Base-by-base conservation (phyloP, 768 basidiomycete species). In the Artomyces pyxidatus region DNA sequence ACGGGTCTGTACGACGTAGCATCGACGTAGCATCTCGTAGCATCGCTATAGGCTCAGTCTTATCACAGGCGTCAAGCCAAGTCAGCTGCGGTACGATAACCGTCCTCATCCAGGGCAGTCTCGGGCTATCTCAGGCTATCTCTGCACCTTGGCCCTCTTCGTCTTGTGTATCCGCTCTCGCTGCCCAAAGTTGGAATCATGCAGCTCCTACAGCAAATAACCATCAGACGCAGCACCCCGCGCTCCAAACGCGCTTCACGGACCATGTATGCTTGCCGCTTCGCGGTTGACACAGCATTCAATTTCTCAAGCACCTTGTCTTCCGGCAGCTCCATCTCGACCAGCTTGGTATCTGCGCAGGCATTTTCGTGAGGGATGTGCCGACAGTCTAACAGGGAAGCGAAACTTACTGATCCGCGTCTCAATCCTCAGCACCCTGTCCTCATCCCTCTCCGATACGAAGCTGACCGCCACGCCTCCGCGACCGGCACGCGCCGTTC, bases 211-310 rank as follows among this genome's bases (percentile, higher is more conserved):
- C n/a, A 26, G 6, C 60, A 1, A 65, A 43, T 23, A 37, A 37
- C 11, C 6, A 6, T 38, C 39, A 14, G 6, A 46, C 29, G 17
- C 29, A 14, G 7, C 12, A 29, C 6, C 28, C 3, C n/a, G 35
- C 16, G 19, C 3, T 6, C 22, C 28, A 26, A 27, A 17, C 6
- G 45, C 12, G 29, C 26, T 27, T 22, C n/a, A 61, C 81, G 61
- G 59, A 91, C 93, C 92, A 97, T 95, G 48, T 84, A 89, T 1
- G 96, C 95, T 40, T 95, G 67, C 25, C 96, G 79, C 64, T 96
- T 93, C 2, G 94, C 95, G 0, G 86, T 88, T 8, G 88, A 88
- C n/a, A 99, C 93, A 4, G 70, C 67, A 65, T 95, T 96, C 48
- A 99, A 68, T 52, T 83, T 78, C 54, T 90, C 86, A 48, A 98